A percentile compares a stretch with the other conserved stretches of the same genome.
Conservation (phyloP, 331 rosid species). For the Malus hybrid region DNA sequence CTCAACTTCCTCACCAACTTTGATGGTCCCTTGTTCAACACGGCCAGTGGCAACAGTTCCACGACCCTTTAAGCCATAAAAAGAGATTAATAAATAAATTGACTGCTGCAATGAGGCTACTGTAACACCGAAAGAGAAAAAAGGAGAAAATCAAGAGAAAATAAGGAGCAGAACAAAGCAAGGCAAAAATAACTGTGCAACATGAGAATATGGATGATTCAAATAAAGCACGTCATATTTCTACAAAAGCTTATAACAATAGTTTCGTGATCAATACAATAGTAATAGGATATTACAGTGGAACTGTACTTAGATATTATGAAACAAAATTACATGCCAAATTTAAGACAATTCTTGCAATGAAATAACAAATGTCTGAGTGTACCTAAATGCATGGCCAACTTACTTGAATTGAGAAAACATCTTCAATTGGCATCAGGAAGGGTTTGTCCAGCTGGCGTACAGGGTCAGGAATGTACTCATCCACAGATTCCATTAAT, state of each 20-base stretch:
- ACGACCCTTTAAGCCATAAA: conserved; percentile 65
- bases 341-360: background rate
- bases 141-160: background rate
- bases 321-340: background rate
- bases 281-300: background rate
- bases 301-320: background rate
- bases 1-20: conserved; percentile 98
- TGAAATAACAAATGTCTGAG: background rate
- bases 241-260: background rate
- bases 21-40: conserved; percentile 83
- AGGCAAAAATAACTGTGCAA: background rate
- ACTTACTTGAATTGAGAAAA: conserved; percentile 94
- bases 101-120: background rate
- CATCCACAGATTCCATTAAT: conserved; percentile 93
- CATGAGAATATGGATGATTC: background rate
- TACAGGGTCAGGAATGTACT: conserved; percentile 94
- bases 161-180: background rate
- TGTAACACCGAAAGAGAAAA: background rate
- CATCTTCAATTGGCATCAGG: conserved; percentile 97
- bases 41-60: conserved; percentile 99
- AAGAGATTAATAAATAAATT: conserved; percentile 3
- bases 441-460: conserved; percentile 97
- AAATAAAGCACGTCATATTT: background rate
- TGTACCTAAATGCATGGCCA: conserved; percentile 1
- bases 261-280: background rate